Evolutionary conservation across 1,139 yeast genomes (phyloP).

Genomic region (Tardiomyces blankii): DNA sequence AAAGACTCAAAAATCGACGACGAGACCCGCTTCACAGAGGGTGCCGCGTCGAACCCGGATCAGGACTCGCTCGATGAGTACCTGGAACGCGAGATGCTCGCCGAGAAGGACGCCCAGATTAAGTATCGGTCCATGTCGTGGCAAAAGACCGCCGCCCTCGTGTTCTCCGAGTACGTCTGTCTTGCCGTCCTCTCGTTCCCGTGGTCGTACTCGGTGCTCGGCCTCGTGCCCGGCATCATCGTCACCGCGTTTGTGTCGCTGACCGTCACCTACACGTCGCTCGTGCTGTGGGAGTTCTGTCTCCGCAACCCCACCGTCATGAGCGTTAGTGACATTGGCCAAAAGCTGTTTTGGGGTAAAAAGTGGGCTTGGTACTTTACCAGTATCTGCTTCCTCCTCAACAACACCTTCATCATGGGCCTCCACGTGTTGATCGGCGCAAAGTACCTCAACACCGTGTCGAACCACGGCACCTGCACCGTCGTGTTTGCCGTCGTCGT

Average conservation of each 20-base stretch:
- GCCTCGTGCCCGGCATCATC: conserved; percentile 47
- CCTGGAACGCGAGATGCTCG: conserved; percentile 10
- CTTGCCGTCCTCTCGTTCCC: conserved; percentile 56
- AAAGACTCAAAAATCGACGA: background rate
- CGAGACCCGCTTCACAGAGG: background rate
- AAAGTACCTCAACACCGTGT: conserved; percentile 45
- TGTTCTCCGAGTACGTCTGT: conserved; percentile 51
- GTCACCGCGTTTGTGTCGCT: conserved; percentile 41
- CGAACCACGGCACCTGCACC: conserved; percentile 41
- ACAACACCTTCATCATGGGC: conserved; percentile 47
- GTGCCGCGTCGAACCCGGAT: conserved; percentile 1
- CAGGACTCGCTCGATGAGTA: conserved; percentile 21
- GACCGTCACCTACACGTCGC: conserved; percentile 44
- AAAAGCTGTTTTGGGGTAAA: conserved; percentile 41
- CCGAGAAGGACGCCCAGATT: conserved; percentile 27
- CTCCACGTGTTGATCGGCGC: conserved; percentile 51
- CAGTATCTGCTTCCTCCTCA: conserved; percentile 41
- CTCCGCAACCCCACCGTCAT: conserved; percentile 40
- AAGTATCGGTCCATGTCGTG: conserved; percentile 45
- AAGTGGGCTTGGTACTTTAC: conserved; percentile 48
- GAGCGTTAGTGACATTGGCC: conserved; percentile 50
- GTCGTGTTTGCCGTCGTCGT: conserved; percentile 40
- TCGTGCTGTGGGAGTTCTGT: conserved; percentile 44
- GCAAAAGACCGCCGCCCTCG: conserved; percentile 45
- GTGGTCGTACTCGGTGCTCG: conserved; percentile 50